phyloP scores from a whole-genome alignment of 208 protist species.

The Trypanosoma brucei region DNA sequence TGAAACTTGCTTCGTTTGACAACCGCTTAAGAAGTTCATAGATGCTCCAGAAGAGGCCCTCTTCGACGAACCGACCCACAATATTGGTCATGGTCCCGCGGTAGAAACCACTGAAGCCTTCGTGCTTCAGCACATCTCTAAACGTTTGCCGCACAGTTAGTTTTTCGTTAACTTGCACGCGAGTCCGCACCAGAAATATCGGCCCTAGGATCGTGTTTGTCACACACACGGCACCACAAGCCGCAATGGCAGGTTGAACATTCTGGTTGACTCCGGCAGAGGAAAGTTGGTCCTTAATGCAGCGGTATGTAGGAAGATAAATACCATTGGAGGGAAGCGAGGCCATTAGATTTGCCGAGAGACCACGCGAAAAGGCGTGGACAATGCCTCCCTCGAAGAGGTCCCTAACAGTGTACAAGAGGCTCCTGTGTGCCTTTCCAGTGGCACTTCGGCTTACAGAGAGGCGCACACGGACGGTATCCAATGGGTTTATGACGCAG shows the following conservation, averaged over 20 bases:
- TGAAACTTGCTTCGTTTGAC: slow-evolving; percentile 57
- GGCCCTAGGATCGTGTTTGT: slow-evolving; percentile 76
- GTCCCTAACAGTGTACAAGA: slow-evolving; percentile 52
- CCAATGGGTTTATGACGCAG: slow-evolving; percentile 83
- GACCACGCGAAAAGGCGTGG: slow-evolving; percentile 75
- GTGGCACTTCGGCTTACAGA: slow-evolving; percentile 63
- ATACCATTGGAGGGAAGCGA: slow-evolving; percentile 87
- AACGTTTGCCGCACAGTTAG: slow-evolving; percentile 76
- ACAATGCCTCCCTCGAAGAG: slow-evolving; percentile 61
- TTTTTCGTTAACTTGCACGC: slow-evolving; percentile 77
- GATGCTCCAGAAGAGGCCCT: slow-evolving; percentile 82
- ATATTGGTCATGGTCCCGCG: slow-evolving; percentile 84
- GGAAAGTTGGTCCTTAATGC: slow-evolving; percentile 54
- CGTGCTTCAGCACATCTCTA: slow-evolving; percentile 52
- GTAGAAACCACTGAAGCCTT: slow-evolving; percentile 78
- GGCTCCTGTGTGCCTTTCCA: slow-evolving; percentile 76
- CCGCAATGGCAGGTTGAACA: slow-evolving; percentile 46
- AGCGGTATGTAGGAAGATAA: slow-evolving; percentile 81
- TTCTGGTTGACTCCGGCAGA: slow-evolving; percentile 42
- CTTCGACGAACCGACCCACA: slow-evolving; percentile 79
- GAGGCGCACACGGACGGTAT: slow-evolving; percentile 85
- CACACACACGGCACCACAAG: slow-evolving; percentile 67
- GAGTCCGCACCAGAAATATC: slow-evolving; percentile 85
- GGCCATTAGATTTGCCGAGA: slow-evolving; percentile 84
- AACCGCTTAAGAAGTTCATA: slow-evolving; percentile 85